Base-by-base conservation (phyloP, 805 yeast genomes). In the Hanseniaspora singularis region DNA sequence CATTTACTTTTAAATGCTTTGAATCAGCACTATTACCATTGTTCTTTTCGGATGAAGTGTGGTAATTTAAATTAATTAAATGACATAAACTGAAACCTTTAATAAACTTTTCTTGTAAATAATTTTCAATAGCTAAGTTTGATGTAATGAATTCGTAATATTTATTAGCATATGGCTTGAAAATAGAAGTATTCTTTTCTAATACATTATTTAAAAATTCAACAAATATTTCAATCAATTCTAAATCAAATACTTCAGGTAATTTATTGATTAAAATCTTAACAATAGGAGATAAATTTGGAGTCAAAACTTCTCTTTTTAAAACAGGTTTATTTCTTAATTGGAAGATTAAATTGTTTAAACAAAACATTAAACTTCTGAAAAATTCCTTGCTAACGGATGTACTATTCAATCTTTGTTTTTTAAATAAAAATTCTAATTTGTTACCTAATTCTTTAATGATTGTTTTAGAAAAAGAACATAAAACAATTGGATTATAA, bases 251-350 rank as follows among this genome's bases (percentile, higher is more conserved):
- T 16, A 63, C 62, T 8, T 68, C 65, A 30, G 70, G 59, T 11
- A 69, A 54, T 28, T 64, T 52, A 2, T 70, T 75, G 47, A 85
- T 55, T 42, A 78, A 67, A 5, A 71, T 60, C 15, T 72, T 62
- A 49, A 85, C 73, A 36, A 81, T 74, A 2, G 69, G 67, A 9
- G 83, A 76, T 49, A 89, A 31, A 65, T 54, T 79, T 79, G 96
- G 94, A 1, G 94, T 83, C 49, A 86, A 70, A 8, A 81, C 66
- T 57, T 87, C 95, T 58, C 96, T 73, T 2, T 89, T 79, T 34
- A 89, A 69, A 1, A 87, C 79, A 1, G 94, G 85, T 57, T 87
- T 87, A 1, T 86, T 89, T 57, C 82, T 74, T 49, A 80, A 77
- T 39, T 70, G 65, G 26, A 58, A 57, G 46, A 64, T 60, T 15